These are phyloP conservation scores for Pyrus betulifolia DNA, from an alignment of 306 rosid species.

Conservation along the genomic window DNA sequence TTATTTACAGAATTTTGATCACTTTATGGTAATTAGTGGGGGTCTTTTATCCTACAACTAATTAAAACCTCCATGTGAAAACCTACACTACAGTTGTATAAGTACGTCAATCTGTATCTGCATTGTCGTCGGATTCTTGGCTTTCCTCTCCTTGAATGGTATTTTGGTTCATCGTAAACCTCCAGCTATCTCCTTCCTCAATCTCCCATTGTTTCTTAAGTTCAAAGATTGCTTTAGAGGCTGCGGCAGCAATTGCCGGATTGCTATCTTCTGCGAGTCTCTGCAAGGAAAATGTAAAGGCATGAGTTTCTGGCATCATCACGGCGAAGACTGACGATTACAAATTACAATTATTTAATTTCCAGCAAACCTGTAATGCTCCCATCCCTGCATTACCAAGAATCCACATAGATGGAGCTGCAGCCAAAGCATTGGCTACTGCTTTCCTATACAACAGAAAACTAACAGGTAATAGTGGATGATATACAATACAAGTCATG, in stretches of 20 bases:
- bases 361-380: slow-evolving; percentile 64
- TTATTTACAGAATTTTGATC: slow-evolving; percentile 5
- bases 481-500: not conserved
- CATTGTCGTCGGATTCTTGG: slow-evolving; percentile 31
- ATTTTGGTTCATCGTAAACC: slow-evolving; percentile 60
- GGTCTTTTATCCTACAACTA: slow-evolving; percentile 33
- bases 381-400: slow-evolving; percentile 99
- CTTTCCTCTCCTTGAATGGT: slow-evolving; percentile 23
- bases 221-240: slow-evolving; percentile 73
- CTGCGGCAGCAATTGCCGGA: slow-evolving; percentile 79
- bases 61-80: slow-evolving; percentile 21
- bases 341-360: too few relatives aligned
- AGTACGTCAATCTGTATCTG: slow-evolving; percentile 25
- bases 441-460: slow-evolving; percentile 47
- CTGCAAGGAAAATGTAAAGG: slow-evolving; percentile 35
- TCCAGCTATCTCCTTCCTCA: slow-evolving; percentile 90
- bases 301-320: slow-evolving; percentile 2
- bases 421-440: slow-evolving; percentile 75
- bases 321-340: not conserved
- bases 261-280: slow-evolving; percentile 87
- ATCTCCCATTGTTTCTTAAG: slow-evolving; percentile 97
- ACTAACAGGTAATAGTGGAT: not conserved
- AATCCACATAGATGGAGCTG: slow-evolving; percentile 97
- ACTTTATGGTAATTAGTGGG: slow-evolving; percentile 29
- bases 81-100: slow-evolving; percentile 21